These are phyloP conservation scores for Marsdenia floribunda DNA, from an alignment of 257 asterid species.

Conservation along the genomic window DNA sequence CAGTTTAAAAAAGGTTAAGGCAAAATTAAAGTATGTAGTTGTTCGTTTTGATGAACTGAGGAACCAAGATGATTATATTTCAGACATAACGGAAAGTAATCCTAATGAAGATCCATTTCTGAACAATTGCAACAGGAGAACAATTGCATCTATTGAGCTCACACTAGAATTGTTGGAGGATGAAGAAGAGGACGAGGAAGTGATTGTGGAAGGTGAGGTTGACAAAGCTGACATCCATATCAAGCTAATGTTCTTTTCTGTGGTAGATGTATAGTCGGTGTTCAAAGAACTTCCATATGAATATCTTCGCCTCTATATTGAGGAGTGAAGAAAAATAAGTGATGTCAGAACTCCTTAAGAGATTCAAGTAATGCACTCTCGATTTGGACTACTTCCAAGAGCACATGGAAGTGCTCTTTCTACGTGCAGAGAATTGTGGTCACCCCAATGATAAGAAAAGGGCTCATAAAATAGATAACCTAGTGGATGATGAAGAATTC, in stretches of 20 bases:
- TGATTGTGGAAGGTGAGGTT: conserved; percentile 94
- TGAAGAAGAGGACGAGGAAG: conserved; percentile 98
- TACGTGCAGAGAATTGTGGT: conserved; percentile 96
- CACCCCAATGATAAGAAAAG: conserved; percentile 92
- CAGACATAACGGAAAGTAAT: no score
- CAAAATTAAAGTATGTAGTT: no score
- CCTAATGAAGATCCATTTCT: no score
- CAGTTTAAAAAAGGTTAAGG: no score
- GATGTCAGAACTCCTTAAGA: conserved; percentile 83
- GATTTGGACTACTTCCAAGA: conserved; percentile 90
- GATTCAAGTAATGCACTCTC: conserved; percentile 61
- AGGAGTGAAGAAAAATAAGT: conserved; percentile 93
- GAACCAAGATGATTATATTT: no score
- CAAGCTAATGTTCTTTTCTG: conserved; percentile 71
- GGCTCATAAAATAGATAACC: conserved; percentile 94
- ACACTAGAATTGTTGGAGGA: conserved; percentile 68
- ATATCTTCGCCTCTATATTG: conserved; percentile 80
- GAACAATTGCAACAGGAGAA: conserved; percentile 31
- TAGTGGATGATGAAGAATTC: conserved; percentile 89
- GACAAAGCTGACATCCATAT: conserved; percentile 96
- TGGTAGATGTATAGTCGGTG: conserved; percentile 93
- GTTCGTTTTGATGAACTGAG: no score
- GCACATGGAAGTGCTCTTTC: conserved; percentile 99
- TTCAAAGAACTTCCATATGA: conserved; percentile 80
- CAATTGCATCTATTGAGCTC: conserved; percentile 43